Evolutionary conservation across 345 rosid genomes (phyloP).

Genomic region (Reutealis trisperma): DNA sequence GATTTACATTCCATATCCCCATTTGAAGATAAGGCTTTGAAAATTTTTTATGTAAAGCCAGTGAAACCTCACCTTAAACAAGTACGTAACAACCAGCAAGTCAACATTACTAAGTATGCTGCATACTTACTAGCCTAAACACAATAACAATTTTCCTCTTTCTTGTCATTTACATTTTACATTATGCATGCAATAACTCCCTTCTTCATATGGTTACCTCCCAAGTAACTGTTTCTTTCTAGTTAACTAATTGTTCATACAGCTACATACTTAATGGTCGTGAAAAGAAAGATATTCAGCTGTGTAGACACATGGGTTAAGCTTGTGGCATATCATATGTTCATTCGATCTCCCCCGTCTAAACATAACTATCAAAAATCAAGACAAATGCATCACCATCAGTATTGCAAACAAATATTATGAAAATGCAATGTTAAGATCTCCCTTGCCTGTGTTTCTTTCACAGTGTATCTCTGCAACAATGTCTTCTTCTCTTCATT

Average conservation of each 20-base stretch:
- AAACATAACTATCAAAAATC: background rate
- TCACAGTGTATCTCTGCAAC: conserved; percentile 72
- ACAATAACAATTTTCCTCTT: no score
- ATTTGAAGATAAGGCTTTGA: no score
- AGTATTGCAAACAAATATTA: background rate
- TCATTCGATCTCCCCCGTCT: background rate
- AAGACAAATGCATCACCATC: background rate
- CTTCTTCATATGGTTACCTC: background rate
- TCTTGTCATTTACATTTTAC: background rate
- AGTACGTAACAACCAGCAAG: background rate
- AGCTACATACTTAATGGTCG: no score
- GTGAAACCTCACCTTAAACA: background rate
- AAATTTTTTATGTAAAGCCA: no score
- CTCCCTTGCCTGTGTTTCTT: conserved; percentile 64
- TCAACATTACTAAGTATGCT: background rate
- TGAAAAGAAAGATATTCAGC: no score
- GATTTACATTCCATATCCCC: no score
- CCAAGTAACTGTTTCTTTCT: no score
- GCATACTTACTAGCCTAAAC: background rate
- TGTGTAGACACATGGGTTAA: no score
- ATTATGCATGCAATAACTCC: background rate
- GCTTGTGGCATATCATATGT: no score
- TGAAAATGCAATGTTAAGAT: background rate
- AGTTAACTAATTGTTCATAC: no score
- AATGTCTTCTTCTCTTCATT: conserved; percentile 77